Conservation (phyloP, 208 protist genomes). For the Acanthamoeba healyi region DNA sequence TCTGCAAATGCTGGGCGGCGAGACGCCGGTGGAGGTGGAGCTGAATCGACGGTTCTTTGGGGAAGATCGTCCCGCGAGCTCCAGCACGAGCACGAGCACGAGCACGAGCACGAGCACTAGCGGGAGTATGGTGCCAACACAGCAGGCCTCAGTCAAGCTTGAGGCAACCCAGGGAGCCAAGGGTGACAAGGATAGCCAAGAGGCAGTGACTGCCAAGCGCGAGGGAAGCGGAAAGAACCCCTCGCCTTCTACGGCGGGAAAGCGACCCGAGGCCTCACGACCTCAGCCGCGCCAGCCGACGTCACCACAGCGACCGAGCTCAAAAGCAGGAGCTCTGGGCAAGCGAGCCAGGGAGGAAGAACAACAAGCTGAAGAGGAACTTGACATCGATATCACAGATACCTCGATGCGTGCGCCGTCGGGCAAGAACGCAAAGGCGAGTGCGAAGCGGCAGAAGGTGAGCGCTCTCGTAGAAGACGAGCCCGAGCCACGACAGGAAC, state of each 20-base stretch:
- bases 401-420: neutral
- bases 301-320: no score
- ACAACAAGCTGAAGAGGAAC: neutral
- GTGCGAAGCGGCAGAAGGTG: no score
- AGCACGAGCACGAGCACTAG: neutral
- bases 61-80: neutral
- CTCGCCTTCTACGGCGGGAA: neutral
- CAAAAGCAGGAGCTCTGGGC: neutral
- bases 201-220: neutral
- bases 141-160: neutral
- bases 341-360: neutral
- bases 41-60: slow-evolving; percentile 47
- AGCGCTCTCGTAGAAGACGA: neutral
- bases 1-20: slow-evolving; percentile 62
- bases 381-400: neutral
- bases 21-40: slow-evolving; percentile 67
- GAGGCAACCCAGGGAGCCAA: neutral
- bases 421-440: neutral
- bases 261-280: neutral
- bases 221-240: neutral
- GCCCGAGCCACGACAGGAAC: neutral
- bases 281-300: neutral
- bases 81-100: neutral
- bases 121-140: neutral
- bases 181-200: neutral